Conservation (phyloP, 331 rosid species). For the Arachis monticola region DNA sequence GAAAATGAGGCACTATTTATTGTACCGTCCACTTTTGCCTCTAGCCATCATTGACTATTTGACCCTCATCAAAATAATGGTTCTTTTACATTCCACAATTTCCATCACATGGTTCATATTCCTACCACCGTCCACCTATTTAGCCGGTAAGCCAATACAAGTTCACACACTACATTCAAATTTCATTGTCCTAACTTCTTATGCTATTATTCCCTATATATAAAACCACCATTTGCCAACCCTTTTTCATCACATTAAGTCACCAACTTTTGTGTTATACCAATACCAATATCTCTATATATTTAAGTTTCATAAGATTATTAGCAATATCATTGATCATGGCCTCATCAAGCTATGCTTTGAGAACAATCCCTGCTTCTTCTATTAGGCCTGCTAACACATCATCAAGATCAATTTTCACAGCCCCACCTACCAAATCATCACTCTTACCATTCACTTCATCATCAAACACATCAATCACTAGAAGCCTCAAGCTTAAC, state of each 20-base stretch:
- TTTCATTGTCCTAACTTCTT: not conserved
- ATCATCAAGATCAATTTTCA: constrained; percentile 29
- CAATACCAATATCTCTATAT: not conserved
- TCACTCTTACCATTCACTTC: constrained; percentile 36
- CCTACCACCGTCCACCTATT: constrained; percentile 32
- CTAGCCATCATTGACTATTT: constrained; percentile 21
- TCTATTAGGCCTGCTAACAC: constrained; percentile 27
- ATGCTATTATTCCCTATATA: not conserved
- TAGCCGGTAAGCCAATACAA: not conserved
- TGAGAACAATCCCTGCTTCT: constrained; percentile 35
- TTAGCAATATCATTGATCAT: not conserved
- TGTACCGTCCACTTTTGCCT: constrained; percentile 9
- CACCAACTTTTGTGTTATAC: not conserved
- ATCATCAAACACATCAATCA: constrained; percentile 39
- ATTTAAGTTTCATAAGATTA: too few species aligned
- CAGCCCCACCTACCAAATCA: constrained; percentile 25
- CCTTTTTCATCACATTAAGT: not conserved
- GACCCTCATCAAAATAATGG: constrained; percentile 6
- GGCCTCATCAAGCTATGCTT: constrained; percentile 40
- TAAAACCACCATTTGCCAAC: constrained; percentile 5
- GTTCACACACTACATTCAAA: not conserved
- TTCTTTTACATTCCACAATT: not conserved
- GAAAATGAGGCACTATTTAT: constrained; percentile 23
- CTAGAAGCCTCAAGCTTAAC: constrained; percentile 28
- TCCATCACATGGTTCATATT: not conserved